phyloP scores from a whole-genome alignment of 108 stramenopile species.

The Skeletonema potamos region DNA sequence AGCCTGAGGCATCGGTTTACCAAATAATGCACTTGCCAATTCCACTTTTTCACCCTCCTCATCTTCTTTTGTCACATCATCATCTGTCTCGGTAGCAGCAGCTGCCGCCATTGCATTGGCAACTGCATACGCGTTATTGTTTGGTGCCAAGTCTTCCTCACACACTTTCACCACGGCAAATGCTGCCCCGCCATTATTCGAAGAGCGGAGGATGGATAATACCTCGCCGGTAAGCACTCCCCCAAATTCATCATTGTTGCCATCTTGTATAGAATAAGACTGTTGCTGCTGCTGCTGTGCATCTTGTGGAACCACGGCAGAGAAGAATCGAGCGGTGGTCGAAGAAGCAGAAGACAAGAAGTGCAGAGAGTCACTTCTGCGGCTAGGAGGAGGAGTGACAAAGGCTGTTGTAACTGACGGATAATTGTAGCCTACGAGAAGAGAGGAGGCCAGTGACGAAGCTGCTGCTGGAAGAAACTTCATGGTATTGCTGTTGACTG shows the following conservation, averaged over 20 bases:
- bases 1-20: neutral
- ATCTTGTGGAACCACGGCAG: neutral
- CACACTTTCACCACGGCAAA: constrained; percentile 26
- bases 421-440: neutral
- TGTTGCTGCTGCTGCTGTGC: neutral
- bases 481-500: neutral
- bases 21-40: constrained; percentile 21
- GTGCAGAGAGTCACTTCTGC: neutral
- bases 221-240: neutral
- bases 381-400: neutral
- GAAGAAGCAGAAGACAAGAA: neutral
- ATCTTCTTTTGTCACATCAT: neutral
- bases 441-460: neutral
- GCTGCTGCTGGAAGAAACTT: neutral
- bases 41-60: constrained; percentile 14
- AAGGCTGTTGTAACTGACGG: neutral
- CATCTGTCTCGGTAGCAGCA: neutral
- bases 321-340: neutral
- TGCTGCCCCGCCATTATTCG: neutral
- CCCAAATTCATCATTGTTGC: neutral
- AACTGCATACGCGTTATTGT: neutral
- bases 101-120: neutral
- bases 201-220: neutral
- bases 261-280: too few relatives aligned
- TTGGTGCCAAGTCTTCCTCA: neutral